A percentile compares a stretch with the other conserved stretches of the same genome.
Evolutionary conservation across 495 filamentous ascomycete species (phyloP).

Genomic region (Penicillium verhagenii): DNA sequence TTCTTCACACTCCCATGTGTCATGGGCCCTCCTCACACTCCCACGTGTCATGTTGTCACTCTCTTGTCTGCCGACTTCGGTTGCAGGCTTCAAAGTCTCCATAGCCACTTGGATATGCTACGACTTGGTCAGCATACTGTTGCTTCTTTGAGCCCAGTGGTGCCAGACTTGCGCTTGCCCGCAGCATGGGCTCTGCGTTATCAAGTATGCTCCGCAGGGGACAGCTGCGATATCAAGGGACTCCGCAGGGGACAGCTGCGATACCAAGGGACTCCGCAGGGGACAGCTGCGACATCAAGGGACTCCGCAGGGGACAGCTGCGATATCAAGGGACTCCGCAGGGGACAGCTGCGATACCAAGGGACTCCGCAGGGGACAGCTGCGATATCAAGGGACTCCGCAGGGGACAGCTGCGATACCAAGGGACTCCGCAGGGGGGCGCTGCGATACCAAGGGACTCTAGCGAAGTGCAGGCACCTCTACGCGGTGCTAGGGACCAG

Average conservation of each 20-base stretch:
- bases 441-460: not conserved
- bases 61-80: conserved; percentile 1
- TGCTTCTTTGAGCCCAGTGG: not conserved
- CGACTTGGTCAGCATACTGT: too few species aligned
- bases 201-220: not conserved
- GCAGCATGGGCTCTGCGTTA: not conserved
- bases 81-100: conserved; percentile 4
- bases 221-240: not conserved
- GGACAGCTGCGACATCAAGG: too few species aligned
- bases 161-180: not conserved
- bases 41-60: not conserved
- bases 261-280: not conserved
- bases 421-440: not conserved
- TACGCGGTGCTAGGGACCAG: conserved; percentile 2
- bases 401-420: not conserved
- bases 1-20: not conserved
- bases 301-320: too few species aligned
- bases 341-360: not conserved
- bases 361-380: not conserved
- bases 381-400: not conserved
- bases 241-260: conserved; percentile 1
- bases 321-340: not conserved
- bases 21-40: not conserved
- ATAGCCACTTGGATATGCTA: conserved; percentile 1
- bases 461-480: conserved; percentile 1